phyloP scores from a whole-genome alignment of 2,329 filamentous ascomycete species.

The Fusarium sp. region DNA sequence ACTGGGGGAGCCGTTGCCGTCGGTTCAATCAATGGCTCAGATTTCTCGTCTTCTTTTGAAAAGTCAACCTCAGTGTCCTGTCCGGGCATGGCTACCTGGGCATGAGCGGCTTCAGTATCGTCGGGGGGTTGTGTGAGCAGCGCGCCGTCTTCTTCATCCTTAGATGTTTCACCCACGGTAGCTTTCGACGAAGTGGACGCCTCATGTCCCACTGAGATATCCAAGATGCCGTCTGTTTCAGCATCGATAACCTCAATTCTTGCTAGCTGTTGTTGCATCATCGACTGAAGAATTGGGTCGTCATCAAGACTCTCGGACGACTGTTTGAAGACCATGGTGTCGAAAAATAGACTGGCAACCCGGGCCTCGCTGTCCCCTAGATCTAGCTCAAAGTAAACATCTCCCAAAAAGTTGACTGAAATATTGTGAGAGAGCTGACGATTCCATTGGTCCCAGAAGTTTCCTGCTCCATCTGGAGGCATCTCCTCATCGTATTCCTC shows the following conservation, averaged over 20 bases:
- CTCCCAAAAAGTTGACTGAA: not conserved
- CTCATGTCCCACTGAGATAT: not conserved
- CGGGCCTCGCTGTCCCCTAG: not conserved
- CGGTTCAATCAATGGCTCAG: not conserved
- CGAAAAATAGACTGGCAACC: not conserved
- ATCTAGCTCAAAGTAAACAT: not conserved
- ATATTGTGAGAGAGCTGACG: not conserved
- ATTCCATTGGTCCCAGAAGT: not conserved
- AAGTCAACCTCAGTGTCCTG: not conserved
- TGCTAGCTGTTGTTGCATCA: not conserved
- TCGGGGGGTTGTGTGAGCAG: too few relatives aligned
- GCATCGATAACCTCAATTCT: not conserved
- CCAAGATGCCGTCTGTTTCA: not conserved
- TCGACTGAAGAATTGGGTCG: not conserved
- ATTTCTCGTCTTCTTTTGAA: not conserved
- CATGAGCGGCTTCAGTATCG: rapidly evolving
- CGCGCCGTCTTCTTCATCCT: too few relatives aligned
- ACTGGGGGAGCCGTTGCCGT: not conserved
- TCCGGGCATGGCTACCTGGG: rapidly evolving
- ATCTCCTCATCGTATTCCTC: not conserved
- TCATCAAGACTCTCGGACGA: not conserved
- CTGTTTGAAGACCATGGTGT: not conserved
- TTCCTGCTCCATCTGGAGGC: not conserved
- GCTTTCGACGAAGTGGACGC: not conserved
- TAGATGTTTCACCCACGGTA: not conserved